Base-by-base conservation (phyloP, 495 filamentous ascomycete species). In the Clohesyomyces aquaticus region DNA sequence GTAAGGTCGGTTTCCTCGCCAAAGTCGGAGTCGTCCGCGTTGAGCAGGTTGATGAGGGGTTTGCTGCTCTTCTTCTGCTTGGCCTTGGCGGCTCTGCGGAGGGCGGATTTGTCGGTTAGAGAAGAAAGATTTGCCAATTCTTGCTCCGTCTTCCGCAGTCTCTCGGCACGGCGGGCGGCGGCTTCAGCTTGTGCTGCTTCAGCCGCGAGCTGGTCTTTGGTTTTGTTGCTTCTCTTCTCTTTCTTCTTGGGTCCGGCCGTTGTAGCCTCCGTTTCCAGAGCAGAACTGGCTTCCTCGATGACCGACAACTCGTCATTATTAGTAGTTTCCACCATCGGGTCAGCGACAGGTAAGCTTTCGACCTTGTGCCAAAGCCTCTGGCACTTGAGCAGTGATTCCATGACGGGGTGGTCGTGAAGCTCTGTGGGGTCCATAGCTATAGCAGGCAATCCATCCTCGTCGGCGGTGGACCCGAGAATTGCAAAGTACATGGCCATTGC, bases 401-500 rank as follows among this genome's bases (percentile, higher is more conserved):
- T 96, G 41, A 98, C 83, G 16, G 88, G 83, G 71, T 98, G 94
- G 51, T 95, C 89, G 59, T 89, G 86, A 49, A 98, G 79, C 68
- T 94, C 84, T 29, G 82, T 77, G 3, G 92, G 85, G 3, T 88
- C 78, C 74, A 87, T 80, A 14, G 83, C 74, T n/a, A 77, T 49
- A 10, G 77, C 75, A 16, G 80, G 77, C 12, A 53, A 49, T 1
- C 71, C 70, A 38, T 79, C 77, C 16, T 83, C 68, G 49, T 84
- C 77, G 14, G 88, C 80, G 1, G 87, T 82, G 1, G 91, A 95
- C 25, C 91, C 88, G 26, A 98, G 77, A 42, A 98, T 81, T 57
- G 91, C 89, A 73, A 98, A 96, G 74, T 98, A 98, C 86, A 96
- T 91, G 59, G 88, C 86, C 69, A 98, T 79, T 0, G 90, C 81